A percentile compares a stretch with the other conserved stretches of the same genome.
Conservation (phyloP, 2,329 filamentous ascomycete genomes). For the Rhynchosporium graminicola region DNA sequence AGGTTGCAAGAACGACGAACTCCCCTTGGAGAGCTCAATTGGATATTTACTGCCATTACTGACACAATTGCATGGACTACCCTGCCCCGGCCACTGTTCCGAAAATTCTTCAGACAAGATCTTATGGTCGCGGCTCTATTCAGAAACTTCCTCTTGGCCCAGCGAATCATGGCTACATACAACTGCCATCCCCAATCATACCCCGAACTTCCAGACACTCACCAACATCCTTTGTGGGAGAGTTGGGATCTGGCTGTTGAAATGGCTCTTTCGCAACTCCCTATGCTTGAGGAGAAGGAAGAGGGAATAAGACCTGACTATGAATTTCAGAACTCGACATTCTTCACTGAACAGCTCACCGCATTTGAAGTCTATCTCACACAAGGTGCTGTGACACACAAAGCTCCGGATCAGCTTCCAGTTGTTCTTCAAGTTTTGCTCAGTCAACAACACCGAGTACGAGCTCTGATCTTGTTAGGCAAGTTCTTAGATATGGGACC, state of each 20-base stretch:
- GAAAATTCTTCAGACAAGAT: constrained; percentile 95
- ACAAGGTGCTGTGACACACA: constrained; percentile 79
- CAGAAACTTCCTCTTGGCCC: constrained; percentile 90
- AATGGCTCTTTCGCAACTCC: constrained; percentile 87
- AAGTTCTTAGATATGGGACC: constrained; percentile 94
- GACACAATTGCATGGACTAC: constrained; percentile 99
- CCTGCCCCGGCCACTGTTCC: constrained; percentile 84
- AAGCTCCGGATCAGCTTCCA: constrained; percentile 89
- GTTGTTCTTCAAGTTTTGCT: constrained; percentile 94
- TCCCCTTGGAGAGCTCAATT: constrained; percentile 93
- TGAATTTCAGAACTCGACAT: constrained; percentile 90
- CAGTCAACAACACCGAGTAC: constrained; percentile 89
- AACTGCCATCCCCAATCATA: constrained; percentile 94
- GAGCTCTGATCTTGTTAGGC: constrained; percentile 87
- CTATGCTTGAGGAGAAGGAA: constrained; percentile 79
- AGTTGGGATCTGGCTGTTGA: constrained; percentile 98
- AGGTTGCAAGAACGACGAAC: constrained; percentile 90
- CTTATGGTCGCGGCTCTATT: constrained; percentile 99
- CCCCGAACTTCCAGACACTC: constrained; percentile 88
- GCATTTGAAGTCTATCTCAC: constrained; percentile 95
- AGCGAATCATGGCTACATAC: constrained; percentile 94
- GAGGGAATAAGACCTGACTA: constrained; percentile 66
- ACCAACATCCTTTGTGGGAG: constrained; percentile 92
- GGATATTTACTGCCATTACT: constrained; percentile 99
- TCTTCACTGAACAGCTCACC: constrained; percentile 95